phyloP scores from a whole-genome alignment of 495 filamentous ascomycete species.

The Echria macrotheca region DNA sequence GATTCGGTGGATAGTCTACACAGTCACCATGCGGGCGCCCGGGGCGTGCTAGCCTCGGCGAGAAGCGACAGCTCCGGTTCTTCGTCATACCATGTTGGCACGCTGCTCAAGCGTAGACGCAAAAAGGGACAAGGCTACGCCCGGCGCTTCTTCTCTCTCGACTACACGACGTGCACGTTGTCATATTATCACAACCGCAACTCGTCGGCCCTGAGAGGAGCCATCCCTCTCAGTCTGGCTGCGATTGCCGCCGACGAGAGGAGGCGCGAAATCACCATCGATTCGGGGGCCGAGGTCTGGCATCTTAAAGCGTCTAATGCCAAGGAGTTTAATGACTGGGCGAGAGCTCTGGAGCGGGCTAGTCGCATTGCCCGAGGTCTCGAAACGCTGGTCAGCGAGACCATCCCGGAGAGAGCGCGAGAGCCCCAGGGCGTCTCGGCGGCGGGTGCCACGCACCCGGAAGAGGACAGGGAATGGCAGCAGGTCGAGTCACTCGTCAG shows the following conservation, averaged over 20 bases:
- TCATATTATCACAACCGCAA: conserved; percentile 95
- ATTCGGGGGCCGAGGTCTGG: conserved; percentile 96
- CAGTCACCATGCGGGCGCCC: conserved; percentile 33
- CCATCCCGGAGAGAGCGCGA: conserved; percentile 16
- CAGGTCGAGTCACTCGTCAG: conserved; percentile 77
- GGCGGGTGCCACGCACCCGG: conserved; percentile 27
- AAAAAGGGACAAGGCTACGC: conserved; percentile 94
- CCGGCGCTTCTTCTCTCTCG: conserved; percentile 86
- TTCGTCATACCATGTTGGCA: conserved; percentile 64
- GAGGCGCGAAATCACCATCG: conserved; percentile 86
- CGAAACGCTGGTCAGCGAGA: conserved; percentile 28
- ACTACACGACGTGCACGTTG: conserved; percentile 83
- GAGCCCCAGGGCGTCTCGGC: conserved; percentile 15
- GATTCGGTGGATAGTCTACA: conserved; percentile 54
- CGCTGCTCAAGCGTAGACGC: conserved; percentile 79
- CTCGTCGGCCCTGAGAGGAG: conserved; percentile 81
- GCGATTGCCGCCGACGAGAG: conserved; percentile 84
- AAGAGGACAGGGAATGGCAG: conserved; percentile 79
- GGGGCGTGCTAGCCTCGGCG: conserved; percentile 23
- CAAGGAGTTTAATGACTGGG: conserved; percentile 84
- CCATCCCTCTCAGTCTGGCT: conserved; percentile 85
- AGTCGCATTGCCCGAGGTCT: conserved; percentile 50
- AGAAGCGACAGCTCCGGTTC: conserved; percentile 27
- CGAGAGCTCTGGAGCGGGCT: conserved; percentile 74
- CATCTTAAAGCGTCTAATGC: conserved; percentile 79